These are phyloP conservation scores for Dianthus caryophyllus DNA, from an alignment of 148 eudicot species.

Conservation along the genomic window DNA sequence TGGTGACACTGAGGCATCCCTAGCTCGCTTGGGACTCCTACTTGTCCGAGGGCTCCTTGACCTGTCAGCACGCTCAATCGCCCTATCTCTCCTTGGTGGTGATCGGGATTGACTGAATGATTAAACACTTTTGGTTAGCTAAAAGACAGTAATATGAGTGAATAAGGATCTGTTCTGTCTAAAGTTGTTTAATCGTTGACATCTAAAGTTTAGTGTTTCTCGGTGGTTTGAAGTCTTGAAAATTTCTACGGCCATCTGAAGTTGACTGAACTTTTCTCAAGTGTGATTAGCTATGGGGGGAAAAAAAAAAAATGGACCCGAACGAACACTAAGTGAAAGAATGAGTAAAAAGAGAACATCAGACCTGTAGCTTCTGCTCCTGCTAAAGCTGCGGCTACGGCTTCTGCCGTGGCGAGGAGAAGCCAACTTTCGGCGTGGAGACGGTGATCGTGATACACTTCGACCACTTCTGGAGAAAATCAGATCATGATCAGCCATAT, in stretches of 20 bases:
- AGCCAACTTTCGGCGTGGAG: slow-evolving; percentile 36
- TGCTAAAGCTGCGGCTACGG: slow-evolving; percentile 56
- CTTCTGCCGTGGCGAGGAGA: slow-evolving; percentile 58
- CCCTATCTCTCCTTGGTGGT: slow-evolving; percentile 52
- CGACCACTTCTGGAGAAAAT: slow-evolving; percentile 41
- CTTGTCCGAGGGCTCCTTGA: slow-evolving; percentile 54
- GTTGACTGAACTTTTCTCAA: no score
- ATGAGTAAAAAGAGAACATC: neutral
- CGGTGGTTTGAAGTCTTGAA: no score
- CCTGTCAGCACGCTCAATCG: slow-evolving; percentile 45
- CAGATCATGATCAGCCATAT: slow-evolving; percentile 2
- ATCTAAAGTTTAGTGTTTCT: no score
- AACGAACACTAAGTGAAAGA: no score
- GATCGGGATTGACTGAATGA: slow-evolving; percentile 70
- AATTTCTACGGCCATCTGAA: no score
- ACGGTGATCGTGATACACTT: slow-evolving; percentile 70
- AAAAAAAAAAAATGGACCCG: no score
- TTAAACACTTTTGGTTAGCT: neutral
- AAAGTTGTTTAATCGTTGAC: no score
- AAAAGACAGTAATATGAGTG: no score
- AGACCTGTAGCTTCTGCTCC: slow-evolving; percentile 82
- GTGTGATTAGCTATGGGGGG: no score
- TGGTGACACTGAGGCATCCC: slow-evolving; percentile 35
- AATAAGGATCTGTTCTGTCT: no score
- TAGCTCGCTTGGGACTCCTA: slow-evolving; percentile 51